Evolutionary conservation across 2,329 filamentous ascomycete species (phyloP).

Genomic region (Aspergillus hortae): DNA sequence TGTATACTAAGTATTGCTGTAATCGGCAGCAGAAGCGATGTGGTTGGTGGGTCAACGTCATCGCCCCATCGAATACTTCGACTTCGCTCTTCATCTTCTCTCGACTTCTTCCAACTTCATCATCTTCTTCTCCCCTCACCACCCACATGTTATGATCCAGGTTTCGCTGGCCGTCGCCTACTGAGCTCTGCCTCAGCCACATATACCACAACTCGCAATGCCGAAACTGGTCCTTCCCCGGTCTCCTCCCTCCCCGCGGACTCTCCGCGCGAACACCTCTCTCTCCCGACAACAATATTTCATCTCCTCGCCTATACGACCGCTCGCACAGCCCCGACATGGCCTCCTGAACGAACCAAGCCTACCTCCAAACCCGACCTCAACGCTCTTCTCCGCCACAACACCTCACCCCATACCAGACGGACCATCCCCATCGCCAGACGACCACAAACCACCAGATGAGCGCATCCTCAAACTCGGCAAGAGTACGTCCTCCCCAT

Average conservation of each 20-base stretch:
- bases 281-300: conserved; percentile 18
- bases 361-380: conserved; percentile 19
- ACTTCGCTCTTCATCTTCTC: neutral
- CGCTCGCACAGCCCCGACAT: conserved; percentile 35
- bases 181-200: neutral
- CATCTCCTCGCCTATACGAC: conserved; percentile 24
- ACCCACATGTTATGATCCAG: neutral
- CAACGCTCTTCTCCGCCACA: conserved; percentile 24
- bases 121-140: neutral
- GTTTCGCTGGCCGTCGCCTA: neutral
- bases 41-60: conserved; percentile 2
- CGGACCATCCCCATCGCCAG: conserved; percentile 16
- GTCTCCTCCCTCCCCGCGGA: conserved; percentile 8
- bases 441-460: conserved; percentile 51
- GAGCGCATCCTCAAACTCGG: conserved; percentile 61
- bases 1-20: neutral
- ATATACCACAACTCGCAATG: conserved; percentile 16
- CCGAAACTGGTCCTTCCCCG: conserved; percentile 20
- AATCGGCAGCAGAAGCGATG: neutral
- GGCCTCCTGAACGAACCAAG: conserved; percentile 35
- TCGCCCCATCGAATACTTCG: conserved; percentile 7
- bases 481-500: conserved; percentile 48
- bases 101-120: neutral
- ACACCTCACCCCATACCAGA: conserved; percentile 18
- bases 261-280: conserved; percentile 3